Evolutionary conservation across 495 filamentous ascomycete species (phyloP).

Genomic region (Thermochaetoides thermophila): DNA sequence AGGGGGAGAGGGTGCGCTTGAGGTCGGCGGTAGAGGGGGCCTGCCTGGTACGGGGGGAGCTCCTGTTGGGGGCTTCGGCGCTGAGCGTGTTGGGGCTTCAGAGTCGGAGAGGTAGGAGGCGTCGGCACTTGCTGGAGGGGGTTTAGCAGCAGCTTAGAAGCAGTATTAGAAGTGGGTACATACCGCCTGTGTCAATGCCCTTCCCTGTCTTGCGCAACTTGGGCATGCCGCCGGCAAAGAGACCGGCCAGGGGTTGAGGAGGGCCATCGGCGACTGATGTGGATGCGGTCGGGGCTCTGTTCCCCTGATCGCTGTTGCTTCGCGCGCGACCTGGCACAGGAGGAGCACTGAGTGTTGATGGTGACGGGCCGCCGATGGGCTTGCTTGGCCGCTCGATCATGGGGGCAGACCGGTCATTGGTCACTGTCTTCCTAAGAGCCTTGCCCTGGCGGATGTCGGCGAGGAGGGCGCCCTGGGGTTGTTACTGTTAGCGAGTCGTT

Average conservation of each 20-base stretch:
- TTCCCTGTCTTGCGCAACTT: slow-evolving; percentile 77
- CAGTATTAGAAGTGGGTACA: slow-evolving; percentile 2
- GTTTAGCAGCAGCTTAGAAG: slow-evolving; percentile 15
- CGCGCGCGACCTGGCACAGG: slow-evolving; percentile 57
- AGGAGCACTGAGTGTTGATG: no score
- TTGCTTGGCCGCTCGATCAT: slow-evolving; percentile 38
- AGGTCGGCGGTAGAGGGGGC: slow-evolving; percentile 16
- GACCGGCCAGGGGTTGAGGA: slow-evolving; percentile 62
- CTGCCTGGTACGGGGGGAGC: slow-evolving; percentile 48
- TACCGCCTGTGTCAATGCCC: slow-evolving; percentile 76
- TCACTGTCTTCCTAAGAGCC: slow-evolving; percentile 71
- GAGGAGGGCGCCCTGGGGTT: slow-evolving; percentile 65
- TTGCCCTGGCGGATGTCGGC: slow-evolving; percentile 77
- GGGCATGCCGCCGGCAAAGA: slow-evolving; percentile 91
- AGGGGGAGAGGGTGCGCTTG: slow-evolving; percentile 25
- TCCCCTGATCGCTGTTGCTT: slow-evolving; percentile 64
- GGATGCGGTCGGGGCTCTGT: slow-evolving; percentile 29
- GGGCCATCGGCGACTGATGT: slow-evolving; percentile 35
- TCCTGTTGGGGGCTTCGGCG: slow-evolving; percentile 45
- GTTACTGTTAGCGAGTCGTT: slow-evolving; percentile 26
- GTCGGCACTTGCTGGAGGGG: slow-evolving; percentile 48
- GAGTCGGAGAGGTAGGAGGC: slow-evolving; percentile 70
- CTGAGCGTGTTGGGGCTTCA: slow-evolving; percentile 48
- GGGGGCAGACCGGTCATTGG: slow-evolving; percentile 90
- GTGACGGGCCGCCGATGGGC: no score